phyloP scores from a whole-genome alignment of 2,329 filamentous ascomycete species.

The Meredithiella fracta region DNA sequence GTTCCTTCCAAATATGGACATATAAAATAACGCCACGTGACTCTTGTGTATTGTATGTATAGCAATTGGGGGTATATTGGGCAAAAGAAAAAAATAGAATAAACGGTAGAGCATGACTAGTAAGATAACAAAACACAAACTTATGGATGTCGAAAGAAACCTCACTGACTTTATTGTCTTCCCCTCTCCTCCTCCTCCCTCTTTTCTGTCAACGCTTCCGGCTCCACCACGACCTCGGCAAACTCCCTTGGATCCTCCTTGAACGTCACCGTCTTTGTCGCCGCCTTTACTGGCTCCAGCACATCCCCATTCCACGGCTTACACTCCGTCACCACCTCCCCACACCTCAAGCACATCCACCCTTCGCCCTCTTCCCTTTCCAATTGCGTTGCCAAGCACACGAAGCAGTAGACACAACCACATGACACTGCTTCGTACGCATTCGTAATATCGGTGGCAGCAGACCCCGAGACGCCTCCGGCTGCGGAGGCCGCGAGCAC shows the following conservation, averaged over 20 bases:
- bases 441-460: conserved; percentile 87
- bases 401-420: conserved; percentile 88
- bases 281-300: conserved; percentile 37
- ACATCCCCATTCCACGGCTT: conserved; percentile 87
- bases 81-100: not conserved
- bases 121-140: not conserved
- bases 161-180: too few relatives aligned
- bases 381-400: conserved; percentile 77
- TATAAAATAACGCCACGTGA: not conserved
- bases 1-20: not conserved
- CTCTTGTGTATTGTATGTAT: not conserved
- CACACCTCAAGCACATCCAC: conserved; percentile 81
- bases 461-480: conserved; percentile 69
- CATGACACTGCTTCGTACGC: conserved; percentile 85
- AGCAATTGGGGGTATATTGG: not conserved
- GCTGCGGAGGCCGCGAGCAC: conserved; percentile 53
- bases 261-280: conserved; percentile 45
- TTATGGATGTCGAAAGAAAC: too few relatives aligned
- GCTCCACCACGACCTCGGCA: conserved; percentile 11
- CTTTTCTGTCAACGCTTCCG: conserved; percentile 1
- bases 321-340: conserved; percentile 67
- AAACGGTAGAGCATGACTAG: not conserved
- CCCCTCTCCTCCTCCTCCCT: conserved; percentile 3
- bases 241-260: conserved; percentile 31
- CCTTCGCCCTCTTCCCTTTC: conserved; percentile 90